Evolutionary conservation across 805 yeast genomes (phyloP), one percentile per base, ranked within the genome.

Genomic region (Candida nemodendra): DNA sequence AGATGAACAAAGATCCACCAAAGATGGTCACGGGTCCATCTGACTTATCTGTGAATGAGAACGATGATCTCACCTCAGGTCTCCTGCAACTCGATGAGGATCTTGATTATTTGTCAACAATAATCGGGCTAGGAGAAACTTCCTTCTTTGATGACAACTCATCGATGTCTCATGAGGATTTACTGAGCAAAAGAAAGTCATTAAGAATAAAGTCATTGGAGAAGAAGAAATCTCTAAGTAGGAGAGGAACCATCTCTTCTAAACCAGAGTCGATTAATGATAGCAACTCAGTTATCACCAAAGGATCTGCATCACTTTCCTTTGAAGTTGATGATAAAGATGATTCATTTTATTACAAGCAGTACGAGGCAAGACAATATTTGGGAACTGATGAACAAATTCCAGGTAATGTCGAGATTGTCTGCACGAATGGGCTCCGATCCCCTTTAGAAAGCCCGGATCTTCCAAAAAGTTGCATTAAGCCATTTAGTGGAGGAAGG

Each of bases 51-150:
- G 21, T 29, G 7, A 34, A 17, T 6, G 34, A 30, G 5, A 32
- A 28, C 6, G 35, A 36, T 8, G 24, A 21, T 21, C 11, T 11
- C 7, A 8, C 11, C 26, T n/a, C 29, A 11, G 34, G 25, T 9
- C 34, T 34, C 13, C 24, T 39, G 18, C 35, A 34, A 23, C 36
- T 32, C 11, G 56, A 45, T 22, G 61, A 59, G 23, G 70, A 66
- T 32, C 40, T 65, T 30, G 68, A 59, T n/a, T 61, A 64, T 41
- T 47, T 67, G 21, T 65, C 68, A 5, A 64, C 62, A 22, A 47
- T 68, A 25, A 62, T 63, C 21, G 72, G 68, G 13, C 54, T 56
- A 19, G 69, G 69, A 27, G 74, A 69, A 34, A 66, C 71, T 2
- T 50, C 64, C 1, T 65, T 69, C 39, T 69, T 56, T 26, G 48